Conservation (phyloP, 352 stramenopile genomes). For the Peronospora destructor region DNA sequence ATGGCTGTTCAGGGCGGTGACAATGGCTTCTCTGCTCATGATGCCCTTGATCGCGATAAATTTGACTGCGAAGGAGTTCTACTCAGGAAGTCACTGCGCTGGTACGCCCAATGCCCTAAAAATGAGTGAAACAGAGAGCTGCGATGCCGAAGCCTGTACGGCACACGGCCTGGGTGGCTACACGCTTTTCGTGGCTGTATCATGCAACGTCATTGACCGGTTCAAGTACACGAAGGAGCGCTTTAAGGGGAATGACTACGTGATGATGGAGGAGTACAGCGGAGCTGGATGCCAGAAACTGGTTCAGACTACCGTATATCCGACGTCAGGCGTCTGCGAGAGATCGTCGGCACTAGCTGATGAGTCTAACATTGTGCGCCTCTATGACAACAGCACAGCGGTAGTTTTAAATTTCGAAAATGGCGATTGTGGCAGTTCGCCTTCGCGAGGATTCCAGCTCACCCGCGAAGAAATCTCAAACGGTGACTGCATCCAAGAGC, state of each 20-base stretch:
- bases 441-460: conserved; percentile 14
- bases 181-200: conserved; percentile 19
- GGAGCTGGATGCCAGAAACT: conserved; percentile 16
- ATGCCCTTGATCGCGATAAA: conserved; percentile 14
- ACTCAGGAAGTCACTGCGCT: conserved; percentile 25
- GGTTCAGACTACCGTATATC: conserved; percentile 24
- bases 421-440: conserved; percentile 15
- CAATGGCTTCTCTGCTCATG: conserved; percentile 6
- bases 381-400: conserved; percentile 20
- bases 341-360: conserved; percentile 23
- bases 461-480: conserved; percentile 10
- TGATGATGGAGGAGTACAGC: conserved; percentile 31
- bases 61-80: conserved; percentile 22
- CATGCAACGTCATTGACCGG: conserved; percentile 24
- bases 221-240: conserved; percentile 23
- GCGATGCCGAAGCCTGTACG: conserved; percentile 16
- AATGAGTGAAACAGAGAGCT: conserved; percentile 17
- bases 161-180: conserved; percentile 19
- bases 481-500: conserved; percentile 17
- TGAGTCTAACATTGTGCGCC: conserved; percentile 21
- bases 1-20: conserved; percentile 11
- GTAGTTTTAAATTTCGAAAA: conserved; percentile 17
- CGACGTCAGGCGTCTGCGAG: conserved; percentile 23
- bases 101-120: conserved; percentile 26
- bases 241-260: conserved; percentile 24